Evolutionary conservation across 2,329 filamentous ascomycete species (phyloP).

Genomic region (Endothia cerciana): DNA sequence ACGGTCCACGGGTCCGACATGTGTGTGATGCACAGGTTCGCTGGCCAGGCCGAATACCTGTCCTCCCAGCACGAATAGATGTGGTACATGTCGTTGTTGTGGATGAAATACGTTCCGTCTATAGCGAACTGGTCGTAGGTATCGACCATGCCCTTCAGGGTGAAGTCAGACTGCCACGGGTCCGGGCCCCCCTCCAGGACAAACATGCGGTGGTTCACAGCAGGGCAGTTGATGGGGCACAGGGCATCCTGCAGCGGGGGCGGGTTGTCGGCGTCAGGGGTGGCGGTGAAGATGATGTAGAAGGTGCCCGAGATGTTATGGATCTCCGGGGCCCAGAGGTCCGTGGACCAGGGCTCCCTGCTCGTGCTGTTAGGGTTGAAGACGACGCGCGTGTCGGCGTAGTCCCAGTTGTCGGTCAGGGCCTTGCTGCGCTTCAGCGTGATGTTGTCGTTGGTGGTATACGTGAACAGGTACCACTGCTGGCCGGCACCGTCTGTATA

Average conservation of each 20-base stretch:
- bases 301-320: slow-evolving; percentile 41
- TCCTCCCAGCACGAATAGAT: slow-evolving; percentile 43
- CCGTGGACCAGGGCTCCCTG: slow-evolving; percentile 41
- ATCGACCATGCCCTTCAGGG: slow-evolving; percentile 39
- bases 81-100: slow-evolving; percentile 39
- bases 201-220: slow-evolving; percentile 44
- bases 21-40: slow-evolving; percentile 42
- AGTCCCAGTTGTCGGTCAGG: slow-evolving; percentile 46
- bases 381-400: slow-evolving; percentile 41
- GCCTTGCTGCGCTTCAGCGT: slow-evolving; percentile 42
- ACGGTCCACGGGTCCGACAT: slow-evolving; percentile 42
- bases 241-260: slow-evolving; percentile 40
- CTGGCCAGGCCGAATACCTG: slow-evolving; percentile 41
- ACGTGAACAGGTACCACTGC: slow-evolving; percentile 47
- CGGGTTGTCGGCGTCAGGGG: slow-evolving; percentile 40
- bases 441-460: slow-evolving; percentile 44
- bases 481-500: slow-evolving; percentile 38
- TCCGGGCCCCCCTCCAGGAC: slow-evolving; percentile 39
- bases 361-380: slow-evolving; percentile 40
- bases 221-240: slow-evolving; percentile 42
- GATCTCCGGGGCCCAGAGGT: slow-evolving; percentile 42
- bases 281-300: slow-evolving; percentile 42
- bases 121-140: slow-evolving; percentile 44
- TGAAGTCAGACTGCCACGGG: slow-evolving; percentile 40
- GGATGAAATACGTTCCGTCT: slow-evolving; percentile 41